Base-by-base conservation (phyloP, 2,329 filamentous ascomycete genomes). In the Ascocoryne sarcoides region DNA sequence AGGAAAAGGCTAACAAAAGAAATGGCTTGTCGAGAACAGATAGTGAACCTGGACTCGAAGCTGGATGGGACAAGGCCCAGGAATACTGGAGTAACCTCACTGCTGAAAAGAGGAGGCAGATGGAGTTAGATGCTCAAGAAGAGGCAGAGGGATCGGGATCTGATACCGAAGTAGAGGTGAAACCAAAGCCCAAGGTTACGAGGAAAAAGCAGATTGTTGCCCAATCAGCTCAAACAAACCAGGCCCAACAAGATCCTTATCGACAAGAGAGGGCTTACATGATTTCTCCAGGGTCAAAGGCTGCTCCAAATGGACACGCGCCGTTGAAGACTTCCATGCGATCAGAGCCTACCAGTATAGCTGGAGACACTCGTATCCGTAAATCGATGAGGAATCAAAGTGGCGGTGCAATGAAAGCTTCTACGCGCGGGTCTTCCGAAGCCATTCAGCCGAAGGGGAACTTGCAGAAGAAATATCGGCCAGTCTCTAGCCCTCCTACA, bases 51-150 rank as follows among this genome's bases (percentile, higher is more conserved):
- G 47, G 42, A 17, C 29, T 44, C 3, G 45, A 51, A 28, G 51
- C 55, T 35, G 56, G 55, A 1, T 87, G 82, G 84, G 75, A 79
- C 46, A 69, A 73, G 39, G 74, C 79, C 12, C 83, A 82, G 52
- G 65, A 73, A 0, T 85, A 82, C 52, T 87, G 82, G 83, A 77
- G 71, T 46, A 74, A 75, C 37, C 60, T 87, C 5, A 79, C 72
- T 5, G 65, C 68, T 2, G 73, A 82, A 21, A 76, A 79, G 54
- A 73, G 79, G 32, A 72, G 72, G 5, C 72, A 79, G 53, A 58
- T 70, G 35, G 69, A 75, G 42, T 69, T 76, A 33, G 70, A 67
- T 2, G 72, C 56, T n/a, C 43, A 63, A 8, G 61, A 65, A 5
- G 70, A 73, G 21, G 64, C 62, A 2, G 66, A 71, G 38, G 54